These are phyloP conservation scores for Albophoma yamanashiensis DNA, from an alignment of 2,329 filamentous ascomycete genomes.

Conservation along the genomic window DNA sequence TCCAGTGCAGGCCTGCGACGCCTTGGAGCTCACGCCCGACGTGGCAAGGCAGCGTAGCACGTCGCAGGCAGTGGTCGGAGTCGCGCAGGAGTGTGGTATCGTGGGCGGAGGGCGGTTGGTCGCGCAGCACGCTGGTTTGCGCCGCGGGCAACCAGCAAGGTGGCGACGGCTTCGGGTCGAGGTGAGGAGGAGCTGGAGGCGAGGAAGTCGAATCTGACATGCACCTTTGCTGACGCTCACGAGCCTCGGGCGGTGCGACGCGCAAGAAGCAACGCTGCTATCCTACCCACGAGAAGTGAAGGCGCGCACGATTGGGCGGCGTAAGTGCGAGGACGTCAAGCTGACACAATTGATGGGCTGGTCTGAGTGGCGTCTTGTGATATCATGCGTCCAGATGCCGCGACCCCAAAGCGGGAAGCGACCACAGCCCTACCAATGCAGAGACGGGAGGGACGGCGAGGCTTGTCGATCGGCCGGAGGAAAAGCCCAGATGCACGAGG, in stretches of 20 bases:
- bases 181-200: not conserved
- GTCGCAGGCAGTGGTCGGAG: not conserved
- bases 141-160: not conserved
- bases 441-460: not conserved
- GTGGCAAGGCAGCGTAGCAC: not conserved
- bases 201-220: not conserved
- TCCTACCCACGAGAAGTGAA: not conserved
- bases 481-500: not conserved
- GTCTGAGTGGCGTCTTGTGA: not conserved
- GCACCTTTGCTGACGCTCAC: not conserved
- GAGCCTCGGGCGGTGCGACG: not conserved
- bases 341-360: not conserved
- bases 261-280: not conserved
- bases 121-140: not conserved
- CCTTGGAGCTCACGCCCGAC: not conserved
- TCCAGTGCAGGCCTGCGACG: not conserved
- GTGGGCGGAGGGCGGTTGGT: not conserved
- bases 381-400: not conserved
- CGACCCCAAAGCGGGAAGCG: not conserved
- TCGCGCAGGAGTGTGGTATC: not conserved
- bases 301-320: not conserved
- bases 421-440: not conserved
- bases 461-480: not conserved
- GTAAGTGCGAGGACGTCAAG: not conserved
- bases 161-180: not conserved